Base-by-base conservation (phyloP, 495 filamentous ascomycete species). In the Annulohypoxylon bovei region DNA sequence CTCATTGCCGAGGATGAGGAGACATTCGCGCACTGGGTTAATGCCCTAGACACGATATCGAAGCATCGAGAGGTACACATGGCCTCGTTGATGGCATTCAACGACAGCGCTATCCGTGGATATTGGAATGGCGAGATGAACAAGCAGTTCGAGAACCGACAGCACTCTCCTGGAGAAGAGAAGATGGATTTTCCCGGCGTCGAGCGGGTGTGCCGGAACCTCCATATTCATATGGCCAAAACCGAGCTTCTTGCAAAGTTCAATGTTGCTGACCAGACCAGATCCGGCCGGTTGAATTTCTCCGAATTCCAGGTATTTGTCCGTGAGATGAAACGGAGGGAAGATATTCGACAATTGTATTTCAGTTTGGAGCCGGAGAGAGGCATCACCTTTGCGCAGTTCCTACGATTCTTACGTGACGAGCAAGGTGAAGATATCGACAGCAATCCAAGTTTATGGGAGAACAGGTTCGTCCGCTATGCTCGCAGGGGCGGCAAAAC, bases 41-140 rank as follows among this genome's bases (percentile, higher is more conserved):
- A 88, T 12, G 92, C 92, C 6, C 85, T 99, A 6, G 90, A 97
- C 56, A 83, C 88, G 40, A 90, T 97, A 52, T 89, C 89, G 28
- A 91, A 90, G 53, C 92, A 93, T 70, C 90, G 95, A 47, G 90
- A 93, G 59, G 92, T 94, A 53, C 88, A 97, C 62, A 97, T 98
- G 88, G 87, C 92, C 20, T 94, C 92, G 25, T 78, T 98, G 63
- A 90, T 92, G 77, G 89, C 88, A 6, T 91, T 91, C 40, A 90
- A 90, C 75, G 93, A 98, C 75, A 90, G 89, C 61, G 91, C 90
- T 50, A 84, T 97, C 37, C 88, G 87, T 54, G 86, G 86, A 33
- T 92, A 95, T 75, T 99, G 95, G 95, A 86, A 88, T 63, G 87
- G 85, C n/a, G 93, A 95, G 77, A 95, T 97, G 91, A 82, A 86